Percentiles rank a stretch among this genome's conserved stretches.
phyloP scores from a whole-genome alignment of 208 protist species.

The Plasmodiophora brassicae region DNA sequence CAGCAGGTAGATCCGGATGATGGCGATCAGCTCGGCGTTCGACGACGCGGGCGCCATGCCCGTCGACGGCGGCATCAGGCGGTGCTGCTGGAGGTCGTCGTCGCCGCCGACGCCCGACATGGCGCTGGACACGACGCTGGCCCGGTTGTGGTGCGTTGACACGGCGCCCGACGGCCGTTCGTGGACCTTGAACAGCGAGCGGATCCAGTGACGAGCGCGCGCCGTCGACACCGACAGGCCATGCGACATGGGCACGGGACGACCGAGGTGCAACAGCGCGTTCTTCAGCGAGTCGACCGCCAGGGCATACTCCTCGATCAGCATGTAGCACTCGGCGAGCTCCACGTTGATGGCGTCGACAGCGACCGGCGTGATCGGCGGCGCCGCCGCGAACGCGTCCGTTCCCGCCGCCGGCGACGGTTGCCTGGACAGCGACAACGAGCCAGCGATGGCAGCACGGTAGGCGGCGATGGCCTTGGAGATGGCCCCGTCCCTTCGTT shows the following conservation, averaged over 20 bases:
- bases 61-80: no score
- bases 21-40: no score
- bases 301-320: background rate
- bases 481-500: background rate
- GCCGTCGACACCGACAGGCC: background rate
- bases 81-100: no score
- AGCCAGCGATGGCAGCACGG: background rate
- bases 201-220: background rate
- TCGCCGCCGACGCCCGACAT: no score
- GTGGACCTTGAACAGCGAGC: background rate
- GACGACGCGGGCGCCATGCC: no score
- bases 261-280: background rate
- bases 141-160: no score
- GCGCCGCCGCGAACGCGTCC: no score
- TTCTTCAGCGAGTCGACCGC: background rate
- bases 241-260: background rate
- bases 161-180: no score
- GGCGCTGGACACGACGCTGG: no score
- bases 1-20: no score
- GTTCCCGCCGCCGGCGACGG: background rate
- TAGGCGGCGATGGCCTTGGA: background rate
- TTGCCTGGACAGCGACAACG: background rate
- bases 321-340: background rate
- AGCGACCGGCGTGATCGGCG: no score
- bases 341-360: background rate